Evolutionary conservation across 306 rosid species (phyloP), one percentile per base, ranked within the genome.

Genomic region (Acmispon strigosus): DNA sequence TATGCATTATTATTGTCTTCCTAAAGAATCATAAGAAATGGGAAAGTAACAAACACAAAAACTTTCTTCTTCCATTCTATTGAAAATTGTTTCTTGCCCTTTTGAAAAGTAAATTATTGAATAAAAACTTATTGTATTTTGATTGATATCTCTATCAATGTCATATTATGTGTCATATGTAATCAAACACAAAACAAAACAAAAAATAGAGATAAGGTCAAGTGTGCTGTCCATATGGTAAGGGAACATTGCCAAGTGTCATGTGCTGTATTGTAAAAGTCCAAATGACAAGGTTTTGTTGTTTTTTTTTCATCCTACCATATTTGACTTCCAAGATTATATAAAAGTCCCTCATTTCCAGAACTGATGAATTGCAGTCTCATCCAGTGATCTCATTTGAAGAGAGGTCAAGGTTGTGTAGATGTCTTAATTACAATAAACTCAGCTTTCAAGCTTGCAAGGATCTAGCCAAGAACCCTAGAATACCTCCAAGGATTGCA

Each of bases 381-480:
- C 96, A 87, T 44, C 83, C 81, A 6, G 72, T 16, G 56, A 80
- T 83, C 9, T 27, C 86, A 41, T 81, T 82, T 22, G 97, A 86
- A 63, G 89, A 89, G 54, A 79, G 89, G 22, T 82, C 96, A 61
- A 89, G 78, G 68, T 45, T 92, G 69, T 89, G 97, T 39, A 72
- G 89, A 84, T 85, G 96, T 76, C 69, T 92, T 13, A 84, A 89
- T 39, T 88, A 85, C 52, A 72, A 79, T 32, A 92, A 89, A 80
- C 84, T 91, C 47, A 82, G 88, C 66, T 74, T 89, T 22, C 91
- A 81, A 74, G 77, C 65, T n/a, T 84, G 88, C 32, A 91, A 86
- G 32, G 90, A 87, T 44, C 84, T 92, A 2, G 93, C 97, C 15
- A 89, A 89, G 74, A 92, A 84, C 56, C 97, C 85, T 0, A 87